Evolutionary conservation across 208 protist species (phyloP).

Genomic region (Acanthamoeba lenticulata): DNA sequence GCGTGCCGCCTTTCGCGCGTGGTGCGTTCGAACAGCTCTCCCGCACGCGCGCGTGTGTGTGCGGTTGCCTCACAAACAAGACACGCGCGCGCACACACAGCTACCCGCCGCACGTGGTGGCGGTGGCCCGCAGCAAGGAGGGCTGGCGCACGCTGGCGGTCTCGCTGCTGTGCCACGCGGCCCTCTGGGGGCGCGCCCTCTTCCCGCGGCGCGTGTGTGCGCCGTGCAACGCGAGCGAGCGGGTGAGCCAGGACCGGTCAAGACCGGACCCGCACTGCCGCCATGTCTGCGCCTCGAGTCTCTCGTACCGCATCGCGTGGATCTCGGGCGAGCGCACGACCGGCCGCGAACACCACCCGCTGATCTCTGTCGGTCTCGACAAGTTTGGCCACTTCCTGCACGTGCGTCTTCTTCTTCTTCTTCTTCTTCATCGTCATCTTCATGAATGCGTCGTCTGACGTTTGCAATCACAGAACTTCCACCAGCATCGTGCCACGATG

Average conservation of each 20-base stretch:
- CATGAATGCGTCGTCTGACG: too few species aligned
- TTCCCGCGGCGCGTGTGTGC: not conserved
- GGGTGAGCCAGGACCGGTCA: too few species aligned
- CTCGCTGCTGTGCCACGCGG: not conserved
- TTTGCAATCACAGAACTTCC: not conserved
- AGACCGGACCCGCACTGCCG: too few species aligned
- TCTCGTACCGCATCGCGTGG: too few species aligned
- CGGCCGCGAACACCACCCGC: not conserved
- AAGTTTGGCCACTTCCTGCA: not conserved
- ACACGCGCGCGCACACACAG: too few species aligned
- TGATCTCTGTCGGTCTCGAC: not conserved
- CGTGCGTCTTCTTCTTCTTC: not conserved
- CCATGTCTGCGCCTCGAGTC: too few species aligned
- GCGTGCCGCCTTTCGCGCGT: too few species aligned
- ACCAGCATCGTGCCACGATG: not conserved
- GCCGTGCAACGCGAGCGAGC: not conserved
- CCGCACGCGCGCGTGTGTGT: too few species aligned
- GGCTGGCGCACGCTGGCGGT: not conserved
- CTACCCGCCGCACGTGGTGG: not conserved
- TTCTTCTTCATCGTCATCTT: too few species aligned
- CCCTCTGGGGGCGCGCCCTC: not conserved
- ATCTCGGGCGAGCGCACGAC: too few species aligned
- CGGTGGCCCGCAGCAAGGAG: not conserved
- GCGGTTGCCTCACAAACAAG: too few species aligned
- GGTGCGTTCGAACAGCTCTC: too few species aligned